These are phyloP conservation scores for Fusarium equiseti DNA, from an alignment of 2,329 filamentous ascomycete species.

Conservation along the genomic window DNA sequence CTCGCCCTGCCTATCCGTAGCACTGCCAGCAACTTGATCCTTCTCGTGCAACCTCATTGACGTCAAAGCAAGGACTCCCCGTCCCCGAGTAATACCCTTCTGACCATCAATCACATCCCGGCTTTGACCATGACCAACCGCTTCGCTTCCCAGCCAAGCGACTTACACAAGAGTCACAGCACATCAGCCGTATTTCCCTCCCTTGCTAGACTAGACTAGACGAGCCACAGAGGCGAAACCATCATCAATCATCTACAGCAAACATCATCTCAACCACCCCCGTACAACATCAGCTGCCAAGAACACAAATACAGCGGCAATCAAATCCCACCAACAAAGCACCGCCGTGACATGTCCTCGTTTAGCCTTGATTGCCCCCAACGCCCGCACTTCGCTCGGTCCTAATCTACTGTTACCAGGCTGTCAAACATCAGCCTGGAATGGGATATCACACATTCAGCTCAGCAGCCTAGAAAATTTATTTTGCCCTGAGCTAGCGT, in stretches of 20 bases:
- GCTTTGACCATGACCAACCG: slow-evolving; percentile 11
- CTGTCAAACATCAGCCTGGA: slow-evolving; percentile 15
- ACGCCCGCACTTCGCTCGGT: slow-evolving; percentile 10
- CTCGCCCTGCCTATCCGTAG: slow-evolving; percentile 16
- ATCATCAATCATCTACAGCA: slow-evolving; percentile 1
- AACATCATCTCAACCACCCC: slow-evolving; percentile 13
- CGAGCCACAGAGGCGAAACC: not conserved
- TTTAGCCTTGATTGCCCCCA: slow-evolving; percentile 5
- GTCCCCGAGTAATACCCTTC: slow-evolving; percentile 5
- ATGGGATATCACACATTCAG: slow-evolving; percentile 12
- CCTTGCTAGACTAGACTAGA: not conserved
- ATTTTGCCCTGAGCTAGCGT: not conserved
- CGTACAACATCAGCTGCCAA: slow-evolving; percentile 10
- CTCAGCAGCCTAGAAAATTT: slow-evolving; percentile 21
- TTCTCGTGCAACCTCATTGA: slow-evolving; percentile 13
- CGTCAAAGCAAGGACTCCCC: slow-evolving; percentile 18
- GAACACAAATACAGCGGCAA: slow-evolving; percentile 3
- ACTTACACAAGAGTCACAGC: slow-evolving; percentile 22
- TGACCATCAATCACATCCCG: slow-evolving; percentile 3
- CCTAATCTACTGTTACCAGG: slow-evolving; percentile 1
- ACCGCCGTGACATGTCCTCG: not conserved
- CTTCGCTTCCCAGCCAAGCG: slow-evolving; percentile 18
- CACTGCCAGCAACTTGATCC: not conserved
- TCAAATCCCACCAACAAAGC: slow-evolving; percentile 1
- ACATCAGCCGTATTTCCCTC: slow-evolving; percentile 13